Conservation (phyloP, 2,329 filamentous ascomycete species). For the Didymella lethalis region DNA sequence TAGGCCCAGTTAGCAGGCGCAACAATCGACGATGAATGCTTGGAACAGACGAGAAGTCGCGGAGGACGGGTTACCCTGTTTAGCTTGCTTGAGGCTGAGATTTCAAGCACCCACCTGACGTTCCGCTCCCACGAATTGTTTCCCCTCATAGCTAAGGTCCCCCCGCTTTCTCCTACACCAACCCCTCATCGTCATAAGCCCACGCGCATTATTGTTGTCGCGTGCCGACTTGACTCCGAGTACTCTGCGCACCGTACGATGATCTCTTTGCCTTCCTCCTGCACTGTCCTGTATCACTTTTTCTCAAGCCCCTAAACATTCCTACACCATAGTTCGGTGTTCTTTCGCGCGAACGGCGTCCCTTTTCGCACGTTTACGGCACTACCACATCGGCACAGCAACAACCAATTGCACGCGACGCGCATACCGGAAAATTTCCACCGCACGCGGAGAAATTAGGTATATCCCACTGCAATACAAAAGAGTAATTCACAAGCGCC, state of each 20-base stretch:
- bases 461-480: slow-evolving; percentile 11
- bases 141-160: slow-evolving; percentile 22
- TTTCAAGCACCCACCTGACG: slow-evolving; percentile 37
- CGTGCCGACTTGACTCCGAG: slow-evolving; percentile 37
- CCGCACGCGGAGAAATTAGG: slow-evolving; percentile 28
- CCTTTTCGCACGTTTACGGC: slow-evolving; percentile 26
- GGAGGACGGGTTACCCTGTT: slow-evolving; percentile 28
- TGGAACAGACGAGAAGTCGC: slow-evolving; percentile 17
- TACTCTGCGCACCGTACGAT: slow-evolving; percentile 27
- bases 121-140: slow-evolving; percentile 22
- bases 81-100: slow-evolving; percentile 35
- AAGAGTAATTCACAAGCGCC: slow-evolving; percentile 6
- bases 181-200: slow-evolving; percentile 40
- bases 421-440: slow-evolving; percentile 22
- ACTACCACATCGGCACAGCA: slow-evolving; percentile 27
- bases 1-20: slow-evolving; percentile 17
- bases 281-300: slow-evolving; percentile 24
- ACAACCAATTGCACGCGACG: slow-evolving; percentile 24
- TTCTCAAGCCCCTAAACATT: slow-evolving; percentile 26
- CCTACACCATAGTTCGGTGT: slow-evolving; percentile 25
- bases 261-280: slow-evolving; percentile 26
- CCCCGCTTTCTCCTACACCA: slow-evolving; percentile 36
- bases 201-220: slow-evolving; percentile 31
- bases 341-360: slow-evolving; percentile 31
- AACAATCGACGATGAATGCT: slow-evolving; percentile 21